These are phyloP conservation scores for Leucocoprinus sp. DNA, from an alignment of 768 basidiomycete species.

Conservation along the genomic window DNA sequence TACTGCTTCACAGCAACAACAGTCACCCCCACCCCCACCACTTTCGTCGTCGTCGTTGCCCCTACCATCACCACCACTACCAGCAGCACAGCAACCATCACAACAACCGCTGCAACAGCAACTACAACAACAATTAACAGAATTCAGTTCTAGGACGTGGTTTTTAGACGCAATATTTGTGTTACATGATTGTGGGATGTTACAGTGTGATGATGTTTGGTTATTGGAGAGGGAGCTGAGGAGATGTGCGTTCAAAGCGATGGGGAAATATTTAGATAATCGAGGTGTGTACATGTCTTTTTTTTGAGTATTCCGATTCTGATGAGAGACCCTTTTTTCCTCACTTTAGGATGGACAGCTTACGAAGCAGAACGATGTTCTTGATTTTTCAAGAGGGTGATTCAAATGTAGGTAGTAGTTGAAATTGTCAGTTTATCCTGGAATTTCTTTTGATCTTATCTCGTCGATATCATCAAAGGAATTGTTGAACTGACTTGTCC, in stretches of 20 bases:
- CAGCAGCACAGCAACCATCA: too few species aligned
- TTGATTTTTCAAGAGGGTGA: too few species aligned
- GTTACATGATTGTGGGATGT: slow-evolving; percentile 40
- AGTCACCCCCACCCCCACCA: too few species aligned
- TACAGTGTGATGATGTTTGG: slow-evolving; percentile 42
- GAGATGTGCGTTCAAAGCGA: slow-evolving; percentile 37
- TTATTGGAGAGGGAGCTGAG: slow-evolving; percentile 38
- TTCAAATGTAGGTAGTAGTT: too few species aligned
- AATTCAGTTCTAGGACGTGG: slow-evolving; percentile 41
- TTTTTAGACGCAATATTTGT: slow-evolving; percentile 38
- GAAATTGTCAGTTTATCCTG: too few species aligned
- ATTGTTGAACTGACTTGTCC: too few species aligned
- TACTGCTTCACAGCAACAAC: too few species aligned
- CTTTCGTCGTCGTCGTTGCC: too few species aligned
- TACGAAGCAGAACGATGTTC: slow-evolving; percentile 16
- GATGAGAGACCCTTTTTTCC: background rate
- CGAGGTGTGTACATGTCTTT: slow-evolving; percentile 24
- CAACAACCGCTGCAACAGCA: too few species aligned
- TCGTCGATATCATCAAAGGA: too few species aligned
- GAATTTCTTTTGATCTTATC: too few species aligned
- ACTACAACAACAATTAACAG: slow-evolving; percentile 16
- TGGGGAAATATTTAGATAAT: slow-evolving; percentile 40
- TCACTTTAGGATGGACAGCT: slow-evolving; percentile 17
- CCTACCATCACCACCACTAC: too few species aligned
- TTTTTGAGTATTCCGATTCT: background rate